These are phyloP conservation scores for Ramaria sp. DNA, from an alignment of 768 basidiomycete genomes.

Conservation along the genomic window DNA sequence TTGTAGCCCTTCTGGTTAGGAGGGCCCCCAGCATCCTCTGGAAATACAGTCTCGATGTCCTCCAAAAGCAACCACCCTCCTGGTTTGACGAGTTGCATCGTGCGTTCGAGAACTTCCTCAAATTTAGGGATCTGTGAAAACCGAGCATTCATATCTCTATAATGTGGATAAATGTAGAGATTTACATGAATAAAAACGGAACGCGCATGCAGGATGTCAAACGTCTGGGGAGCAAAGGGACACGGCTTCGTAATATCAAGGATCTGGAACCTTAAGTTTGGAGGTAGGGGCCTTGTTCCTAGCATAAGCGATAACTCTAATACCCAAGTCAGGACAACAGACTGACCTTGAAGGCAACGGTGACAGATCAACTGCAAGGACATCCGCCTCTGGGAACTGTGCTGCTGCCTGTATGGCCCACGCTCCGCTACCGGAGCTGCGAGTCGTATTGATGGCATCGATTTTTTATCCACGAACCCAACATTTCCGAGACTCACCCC, in stretches of 20 bases:
- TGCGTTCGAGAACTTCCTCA: slow-evolving; percentile 11
- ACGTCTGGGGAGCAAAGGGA: slow-evolving; percentile 14
- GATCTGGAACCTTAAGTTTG: slow-evolving; percentile 15
- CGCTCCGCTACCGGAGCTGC: slow-evolving; percentile 6
- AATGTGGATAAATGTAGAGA: neutral
- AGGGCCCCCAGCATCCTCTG: neutral
- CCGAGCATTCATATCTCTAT: neutral
- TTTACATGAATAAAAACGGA: slow-evolving; percentile 17
- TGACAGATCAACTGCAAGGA: slow-evolving; percentile 15
- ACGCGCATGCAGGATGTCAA: slow-evolving; percentile 18
- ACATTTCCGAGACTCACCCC: neutral
- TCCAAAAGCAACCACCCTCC: slow-evolving; percentile 19
- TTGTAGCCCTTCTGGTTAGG: no score
- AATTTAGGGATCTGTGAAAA: slow-evolving; percentile 14
- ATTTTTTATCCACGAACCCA: no score
- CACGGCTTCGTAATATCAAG: slow-evolving; percentile 15
- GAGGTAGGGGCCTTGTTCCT: slow-evolving; percentile 12
- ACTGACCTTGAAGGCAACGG: slow-evolving; percentile 14
- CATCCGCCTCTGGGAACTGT: slow-evolving; percentile 3
- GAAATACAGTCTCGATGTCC: slow-evolving; percentile 9
- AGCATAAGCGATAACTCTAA: neutral
- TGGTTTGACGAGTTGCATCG: slow-evolving; percentile 15
- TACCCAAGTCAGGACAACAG: neutral
- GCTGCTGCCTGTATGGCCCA: slow-evolving; percentile 19
- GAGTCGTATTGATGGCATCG: neutral